Base-by-base conservation (phyloP, 2,329 filamentous ascomycete species). In the Ascochyta rabiei region DNA sequence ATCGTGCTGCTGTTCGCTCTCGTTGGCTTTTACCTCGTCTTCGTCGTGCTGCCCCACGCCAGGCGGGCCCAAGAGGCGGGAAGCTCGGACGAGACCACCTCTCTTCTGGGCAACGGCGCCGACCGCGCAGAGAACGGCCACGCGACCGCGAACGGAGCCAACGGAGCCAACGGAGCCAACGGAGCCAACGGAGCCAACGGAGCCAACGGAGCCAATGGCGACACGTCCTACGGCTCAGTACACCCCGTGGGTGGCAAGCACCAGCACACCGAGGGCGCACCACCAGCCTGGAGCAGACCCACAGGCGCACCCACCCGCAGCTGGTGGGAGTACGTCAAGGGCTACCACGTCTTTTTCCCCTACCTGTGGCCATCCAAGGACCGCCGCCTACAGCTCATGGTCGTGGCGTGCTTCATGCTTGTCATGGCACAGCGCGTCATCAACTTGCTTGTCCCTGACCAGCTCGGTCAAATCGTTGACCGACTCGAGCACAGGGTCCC, bases 331-430 rank as follows among this genome's bases (percentile, higher is more conserved):
- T 99, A 99, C 74, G 80, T 97, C 57, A 87, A 89, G 60, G 92
- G 93, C 40, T 99, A 98, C 75, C 90, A 89, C 12, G 81, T 97
- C 46, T 96, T 99, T 77, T 96, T 98, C 73, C 93, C 93, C 0
- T 99, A 98, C 71, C 85, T 98, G 54, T 99, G 95, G 95, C 95
- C 95, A 0, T 89, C 87, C 67, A 93, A 93, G 69, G 87, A 91
- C 45, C 78, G 82, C 33, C 83, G 81, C 60, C 81, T 99, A 50
- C 89, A 97, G 77, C 62, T 91, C 21, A 83, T 93, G 49, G 91
- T 97, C 18, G 73, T 96, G 18, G 67, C 92, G 42, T 98, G 95
- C 76, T 93, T 98, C 69, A 47, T 86, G 31, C 82, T 99, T 42
- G 86, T 98, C 50, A 75, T 95, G 40, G 68, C 89, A 10, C 93